Percentiles rank a stretch among this genome's conserved stretches.
Evolutionary conservation across 495 filamentous ascomycete genomes (phyloP).

Genomic region (Neurospora sp.): DNA sequence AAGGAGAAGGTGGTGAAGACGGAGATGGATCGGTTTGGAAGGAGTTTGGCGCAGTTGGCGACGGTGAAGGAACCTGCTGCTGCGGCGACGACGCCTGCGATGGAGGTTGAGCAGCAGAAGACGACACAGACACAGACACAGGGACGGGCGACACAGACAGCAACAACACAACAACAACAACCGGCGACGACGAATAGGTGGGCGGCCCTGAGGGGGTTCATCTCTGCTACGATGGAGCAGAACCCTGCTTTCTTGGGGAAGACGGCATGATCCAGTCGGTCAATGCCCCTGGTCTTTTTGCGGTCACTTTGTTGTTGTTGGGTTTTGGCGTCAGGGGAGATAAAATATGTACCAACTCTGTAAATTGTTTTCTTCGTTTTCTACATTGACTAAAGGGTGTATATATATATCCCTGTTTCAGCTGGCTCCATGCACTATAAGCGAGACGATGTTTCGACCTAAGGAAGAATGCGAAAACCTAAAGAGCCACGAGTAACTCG

Average conservation of each 20-base stretch:
- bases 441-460: neutral
- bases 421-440: neutral
- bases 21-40: conserved; percentile 74
- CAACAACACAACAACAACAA: conserved; percentile 7
- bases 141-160: conserved; percentile 7
- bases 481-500: neutral
- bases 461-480: neutral
- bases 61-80: conserved; percentile 26
- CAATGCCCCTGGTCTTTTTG: neutral
- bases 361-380: neutral
- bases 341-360: neutral
- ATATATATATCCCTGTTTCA: neutral
- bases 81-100: neutral
- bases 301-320: neutral
- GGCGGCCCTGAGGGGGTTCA: conserved; percentile 59
- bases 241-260: conserved; percentile 48
- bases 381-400: neutral
- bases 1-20: conserved; percentile 66
- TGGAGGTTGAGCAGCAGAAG: conserved; percentile 2
- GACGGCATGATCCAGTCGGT: neutral
- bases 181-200: conserved; percentile 47
- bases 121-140: conserved; percentile 1
- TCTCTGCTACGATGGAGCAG: conserved; percentile 64
- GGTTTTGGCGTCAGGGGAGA: neutral
- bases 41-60: conserved; percentile 63